Evolutionary conservation across 2,329 filamentous ascomycete genomes (phyloP).

Genomic region (Camptophora hylomeconis): DNA sequence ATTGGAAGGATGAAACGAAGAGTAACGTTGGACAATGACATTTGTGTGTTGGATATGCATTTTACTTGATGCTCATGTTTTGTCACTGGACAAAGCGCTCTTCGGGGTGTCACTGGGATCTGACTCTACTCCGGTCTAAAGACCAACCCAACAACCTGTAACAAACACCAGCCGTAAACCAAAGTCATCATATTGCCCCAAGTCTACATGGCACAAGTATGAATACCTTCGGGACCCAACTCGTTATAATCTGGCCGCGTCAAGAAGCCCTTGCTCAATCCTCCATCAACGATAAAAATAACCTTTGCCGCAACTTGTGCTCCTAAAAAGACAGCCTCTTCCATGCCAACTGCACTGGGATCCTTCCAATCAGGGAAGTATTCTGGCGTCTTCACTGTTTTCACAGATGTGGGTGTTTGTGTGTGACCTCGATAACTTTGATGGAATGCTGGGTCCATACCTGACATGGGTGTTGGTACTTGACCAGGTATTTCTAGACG

Average conservation of each 20-base stretch:
- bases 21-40: too few species aligned
- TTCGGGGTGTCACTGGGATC: too few species aligned
- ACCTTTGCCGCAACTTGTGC: conserved; percentile 75
- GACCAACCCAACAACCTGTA: too few species aligned
- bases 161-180: too few species aligned
- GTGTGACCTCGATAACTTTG: conserved; percentile 49
- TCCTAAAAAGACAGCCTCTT: conserved; percentile 77
- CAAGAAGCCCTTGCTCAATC: conserved; percentile 55
- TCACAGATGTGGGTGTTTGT: conserved; percentile 75
- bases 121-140: too few species aligned
- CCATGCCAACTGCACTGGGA: conserved; percentile 44
- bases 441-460: conserved; percentile 24
- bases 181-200: background rate
- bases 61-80: too few species aligned
- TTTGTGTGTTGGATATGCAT: too few species aligned
- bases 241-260: conserved; percentile 57
- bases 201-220: conserved; percentile 37
- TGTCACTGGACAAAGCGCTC: too few species aligned
- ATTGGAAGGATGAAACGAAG: too few species aligned
- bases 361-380: conserved; percentile 90
- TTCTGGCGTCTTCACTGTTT: conserved; percentile 61
- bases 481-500: conserved; percentile 26
- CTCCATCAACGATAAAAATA: conserved; percentile 56
- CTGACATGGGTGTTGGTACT: conserved; percentile 14
- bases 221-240: conserved; percentile 49